phyloP scores from a whole-genome alignment of 768 basidiomycete species.

The Podaxis carcinomalis region DNA sequence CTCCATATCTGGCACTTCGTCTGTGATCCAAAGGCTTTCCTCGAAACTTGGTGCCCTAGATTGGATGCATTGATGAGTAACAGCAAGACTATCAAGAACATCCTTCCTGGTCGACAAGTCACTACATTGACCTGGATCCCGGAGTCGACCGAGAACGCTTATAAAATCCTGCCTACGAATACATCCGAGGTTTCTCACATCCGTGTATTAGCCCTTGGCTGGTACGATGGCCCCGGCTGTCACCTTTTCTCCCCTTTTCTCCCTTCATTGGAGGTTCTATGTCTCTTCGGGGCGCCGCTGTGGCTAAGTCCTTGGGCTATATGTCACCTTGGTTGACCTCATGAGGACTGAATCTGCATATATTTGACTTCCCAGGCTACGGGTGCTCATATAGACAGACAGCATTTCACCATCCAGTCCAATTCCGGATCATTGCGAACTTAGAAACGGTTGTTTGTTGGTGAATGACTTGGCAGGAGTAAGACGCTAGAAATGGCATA shows the following conservation, averaged over 20 bases:
- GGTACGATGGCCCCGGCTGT: not conserved
- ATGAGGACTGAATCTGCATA: not conserved
- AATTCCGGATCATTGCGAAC: not conserved
- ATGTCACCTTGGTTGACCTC: not conserved
- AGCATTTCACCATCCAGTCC: not conserved
- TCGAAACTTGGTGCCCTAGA: not conserved
- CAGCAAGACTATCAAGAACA: not conserved
- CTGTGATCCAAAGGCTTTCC: not conserved
- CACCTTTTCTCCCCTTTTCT: not conserved
- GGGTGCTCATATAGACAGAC: not conserved
- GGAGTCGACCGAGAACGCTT: not conserved
- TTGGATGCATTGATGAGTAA: not conserved
- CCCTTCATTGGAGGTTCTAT: not conserved
- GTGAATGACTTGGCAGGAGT: not conserved
- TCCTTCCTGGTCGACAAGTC: not conserved
- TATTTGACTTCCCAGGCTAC: not conserved
- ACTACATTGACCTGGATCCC: slow-evolving; percentile 2
- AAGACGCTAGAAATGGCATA: not conserved
- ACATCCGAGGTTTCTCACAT: not conserved
- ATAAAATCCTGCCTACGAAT: not conserved
- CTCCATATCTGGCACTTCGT: not conserved
- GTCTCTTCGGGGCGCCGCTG: not conserved
- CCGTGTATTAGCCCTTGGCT: not conserved
- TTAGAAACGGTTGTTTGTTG: not conserved
- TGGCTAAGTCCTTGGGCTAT: not conserved